phyloP scores from a whole-genome alignment of 2,329 filamentous ascomycete genomes.

The Drechslerella stenobrocha region DNA sequence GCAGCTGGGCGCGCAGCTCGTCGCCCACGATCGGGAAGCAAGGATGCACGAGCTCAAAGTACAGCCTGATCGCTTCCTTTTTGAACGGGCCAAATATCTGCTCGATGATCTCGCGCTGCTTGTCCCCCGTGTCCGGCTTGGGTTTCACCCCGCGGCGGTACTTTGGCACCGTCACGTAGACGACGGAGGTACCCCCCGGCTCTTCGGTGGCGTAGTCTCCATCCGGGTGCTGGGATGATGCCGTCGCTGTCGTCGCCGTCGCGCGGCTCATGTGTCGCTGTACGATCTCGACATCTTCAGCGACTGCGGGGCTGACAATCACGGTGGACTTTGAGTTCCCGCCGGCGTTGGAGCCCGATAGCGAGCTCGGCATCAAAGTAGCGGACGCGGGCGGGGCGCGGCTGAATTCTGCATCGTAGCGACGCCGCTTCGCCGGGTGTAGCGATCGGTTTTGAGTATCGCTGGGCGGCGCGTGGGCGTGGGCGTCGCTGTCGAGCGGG shows the following conservation, averaged over 20 bases:
- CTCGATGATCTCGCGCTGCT: constrained; percentile 63
- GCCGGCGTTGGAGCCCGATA: constrained; percentile 54
- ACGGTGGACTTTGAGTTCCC: constrained; percentile 56
- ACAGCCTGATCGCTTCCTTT: constrained; percentile 59
- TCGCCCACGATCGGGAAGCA: constrained; percentile 67
- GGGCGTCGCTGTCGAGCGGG: constrained; percentile 45
- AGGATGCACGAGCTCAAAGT: constrained; percentile 63
- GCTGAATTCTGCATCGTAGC: constrained; percentile 17
- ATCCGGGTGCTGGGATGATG: constrained; percentile 16
- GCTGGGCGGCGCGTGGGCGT: constrained; percentile 44
- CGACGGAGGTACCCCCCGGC: constrained; percentile 57
- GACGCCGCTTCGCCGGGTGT: constrained; percentile 31
- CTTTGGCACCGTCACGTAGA: constrained; percentile 52
- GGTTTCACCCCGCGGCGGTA: constrained; percentile 55
- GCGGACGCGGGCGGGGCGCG: not conserved
- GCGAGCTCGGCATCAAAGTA: not conserved
- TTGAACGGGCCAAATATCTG: constrained; percentile 64
- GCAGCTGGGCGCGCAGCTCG: constrained; percentile 49
- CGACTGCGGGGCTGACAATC: constrained; percentile 65
- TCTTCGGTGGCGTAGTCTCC: constrained; percentile 30
- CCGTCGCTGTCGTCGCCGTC: constrained; percentile 18
- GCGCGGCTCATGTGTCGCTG: constrained; percentile 46
- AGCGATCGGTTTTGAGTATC: not conserved
- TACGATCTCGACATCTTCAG: constrained; percentile 63
- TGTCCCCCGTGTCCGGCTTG: constrained; percentile 57